A percentile compares a stretch with the other conserved stretches of the same genome.
Evolutionary conservation across 1,284 basidiomycete species (phyloP).

Genomic region (Gyrodon tennesseensis): DNA sequence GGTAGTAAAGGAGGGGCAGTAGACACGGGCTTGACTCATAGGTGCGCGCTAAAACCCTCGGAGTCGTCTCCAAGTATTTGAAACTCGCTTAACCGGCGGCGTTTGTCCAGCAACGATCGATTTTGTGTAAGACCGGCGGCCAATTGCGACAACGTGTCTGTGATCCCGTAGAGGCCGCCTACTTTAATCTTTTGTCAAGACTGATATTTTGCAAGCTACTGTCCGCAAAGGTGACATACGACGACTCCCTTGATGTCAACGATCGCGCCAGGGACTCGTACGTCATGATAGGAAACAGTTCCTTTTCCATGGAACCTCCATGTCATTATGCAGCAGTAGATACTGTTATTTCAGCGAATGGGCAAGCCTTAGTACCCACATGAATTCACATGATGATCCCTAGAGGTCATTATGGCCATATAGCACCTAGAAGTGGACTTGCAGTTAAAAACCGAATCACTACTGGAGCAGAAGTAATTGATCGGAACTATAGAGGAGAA

Average conservation of each 20-base stretch:
- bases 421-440: too few species aligned
- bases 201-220: slow-evolving; percentile 9
- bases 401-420: too few species aligned
- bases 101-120: slow-evolving; percentile 11
- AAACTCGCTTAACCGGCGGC: slow-evolving; percentile 25
- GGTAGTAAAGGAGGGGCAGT: slow-evolving; percentile 1
- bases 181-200: slow-evolving; percentile 18
- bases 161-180: slow-evolving; percentile 8
- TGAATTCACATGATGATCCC: too few species aligned
- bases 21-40: slow-evolving; percentile 12
- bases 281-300: slow-evolving; percentile 26
- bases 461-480: too few species aligned
- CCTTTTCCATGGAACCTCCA: slow-evolving; percentile 24
- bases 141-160: slow-evolving; percentile 27
- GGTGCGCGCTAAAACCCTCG: slow-evolving; percentile 32
- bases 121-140: slow-evolving; percentile 25
- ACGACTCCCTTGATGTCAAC: slow-evolving; percentile 18
- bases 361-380: too few species aligned
- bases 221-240: slow-evolving; percentile 19
- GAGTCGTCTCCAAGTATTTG: slow-evolving; percentile 31
- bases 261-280: slow-evolving; percentile 33
- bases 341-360: too few species aligned
- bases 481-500: too few species aligned
- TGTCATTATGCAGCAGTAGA: too few species aligned
- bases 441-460: too few species aligned